Conservation (phyloP, 257 asterid genomes). For the Capsicum chinense region DNA sequence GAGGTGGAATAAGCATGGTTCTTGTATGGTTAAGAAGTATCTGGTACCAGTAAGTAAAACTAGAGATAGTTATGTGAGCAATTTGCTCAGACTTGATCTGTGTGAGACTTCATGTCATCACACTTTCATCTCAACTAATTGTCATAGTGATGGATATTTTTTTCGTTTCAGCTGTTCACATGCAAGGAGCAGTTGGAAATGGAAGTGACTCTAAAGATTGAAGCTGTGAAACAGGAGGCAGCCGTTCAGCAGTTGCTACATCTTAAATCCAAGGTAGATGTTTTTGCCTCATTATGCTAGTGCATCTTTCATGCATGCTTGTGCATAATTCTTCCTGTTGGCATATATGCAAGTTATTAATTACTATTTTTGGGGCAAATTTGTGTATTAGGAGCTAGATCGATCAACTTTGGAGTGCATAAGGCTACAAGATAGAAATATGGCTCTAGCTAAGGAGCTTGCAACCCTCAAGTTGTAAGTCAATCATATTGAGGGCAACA, state of each 20-base stretch:
- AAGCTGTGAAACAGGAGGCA: conserved; percentile 57
- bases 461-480: conserved; percentile 86
- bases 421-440: conserved; percentile 66
- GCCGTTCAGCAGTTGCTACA: conserved; percentile 61
- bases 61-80: conserved; percentile 16
- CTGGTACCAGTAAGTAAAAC: neutral
- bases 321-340: neutral
- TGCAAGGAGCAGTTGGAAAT: conserved; percentile 61
- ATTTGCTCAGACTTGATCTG: conserved; percentile 10
- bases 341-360: conserved; percentile 21
- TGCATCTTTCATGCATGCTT: conserved; percentile 24
- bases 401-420: conserved; percentile 60
- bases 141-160: neutral
- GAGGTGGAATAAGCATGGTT: neutral
- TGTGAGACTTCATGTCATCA: neutral
- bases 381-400: conserved; percentile 65
- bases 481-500: conserved; percentile 27
- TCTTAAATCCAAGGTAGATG: conserved; percentile 70
- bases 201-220: conserved; percentile 62
- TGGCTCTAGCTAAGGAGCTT: conserved; percentile 90
- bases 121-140: conserved; percentile 12
- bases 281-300: neutral
- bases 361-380: conserved; percentile 20
- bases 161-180: conserved; percentile 48
- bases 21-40: neutral